Base-by-base conservation (phyloP, 192 early-diverging fungal species). In the Umbelopsis isabellina region DNA sequence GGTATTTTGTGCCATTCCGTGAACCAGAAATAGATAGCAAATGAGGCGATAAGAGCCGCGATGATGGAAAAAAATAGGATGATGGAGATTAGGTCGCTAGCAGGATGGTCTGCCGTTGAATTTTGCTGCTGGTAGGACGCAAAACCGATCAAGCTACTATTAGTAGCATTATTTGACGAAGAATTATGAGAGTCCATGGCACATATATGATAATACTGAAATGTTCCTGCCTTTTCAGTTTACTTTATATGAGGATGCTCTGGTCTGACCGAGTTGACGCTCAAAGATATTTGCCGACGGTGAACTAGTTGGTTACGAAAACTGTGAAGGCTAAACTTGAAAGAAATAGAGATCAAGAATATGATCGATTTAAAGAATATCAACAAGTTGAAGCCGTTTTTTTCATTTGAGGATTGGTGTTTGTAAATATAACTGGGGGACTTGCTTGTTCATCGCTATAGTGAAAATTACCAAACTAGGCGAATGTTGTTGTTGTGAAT, bases 11-110 rank as follows among this genome's bases (percentile, higher is more conserved):
- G 75, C 69, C 79, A 73, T 65, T 80, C 74, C 2, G 72, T 76
- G 33, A 73, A 76, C 79, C 79, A 80, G 67, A 80, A 80, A 64
- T 80, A 80, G 25, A 80, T 68, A 4, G 53, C 72, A 58, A 80
- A 80, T 0, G 79, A 76, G 15, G 73, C 41, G 1, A 80, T 23
- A n/a, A 80, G n/a, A 11, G 73, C 18, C 22, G 47, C 41, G 22
- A 80, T 76, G 27, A 76, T 73, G 37, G 74, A 66, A 50, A 76
- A 76, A 53, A 80, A 76, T 7, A 80, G 33, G 20, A 73, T 73
- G 25, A 80, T 80, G 13, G 79, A 80, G 4, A 64, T 72, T 15
- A 66, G 25, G 51, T 80, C 79, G 30, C 67, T 80, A 0, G 76
- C 41, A 12, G 58, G 67, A 49, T 61, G 71, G 18, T 49, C 68